These are phyloP conservation scores for Phaeoacremonium minimum DNA, from an alignment of 2,329 filamentous ascomycete species.

Conservation along the genomic window DNA sequence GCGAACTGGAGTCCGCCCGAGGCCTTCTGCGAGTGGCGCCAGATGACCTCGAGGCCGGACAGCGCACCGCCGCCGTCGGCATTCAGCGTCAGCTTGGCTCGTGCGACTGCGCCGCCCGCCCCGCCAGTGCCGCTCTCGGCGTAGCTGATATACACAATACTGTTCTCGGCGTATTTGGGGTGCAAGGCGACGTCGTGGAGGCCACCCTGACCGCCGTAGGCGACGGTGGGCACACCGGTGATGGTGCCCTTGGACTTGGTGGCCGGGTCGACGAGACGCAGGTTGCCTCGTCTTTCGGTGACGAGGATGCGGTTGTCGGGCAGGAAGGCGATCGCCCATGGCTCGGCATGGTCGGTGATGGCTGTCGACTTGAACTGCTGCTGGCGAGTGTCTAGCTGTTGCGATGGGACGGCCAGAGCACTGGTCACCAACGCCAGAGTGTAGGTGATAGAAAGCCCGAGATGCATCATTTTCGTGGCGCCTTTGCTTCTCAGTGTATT, in stretches of 20 bases:
- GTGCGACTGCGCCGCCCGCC: constrained; percentile 22
- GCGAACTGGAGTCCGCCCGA: constrained; percentile 22
- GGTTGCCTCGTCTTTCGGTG: constrained; percentile 23
- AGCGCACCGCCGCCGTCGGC: constrained; percentile 22
- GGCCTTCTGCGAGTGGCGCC: constrained; percentile 23
- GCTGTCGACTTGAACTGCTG: constrained; percentile 16
- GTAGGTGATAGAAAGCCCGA: constrained; percentile 21
- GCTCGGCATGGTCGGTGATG: constrained; percentile 17
- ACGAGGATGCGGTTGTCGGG: constrained; percentile 24
- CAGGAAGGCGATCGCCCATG: constrained; percentile 25
- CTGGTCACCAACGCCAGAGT: constrained; percentile 20
- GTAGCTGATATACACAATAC: constrained; percentile 25
- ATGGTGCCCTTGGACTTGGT: constrained; percentile 20
- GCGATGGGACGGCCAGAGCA: constrained; percentile 20
- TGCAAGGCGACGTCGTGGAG: constrained; percentile 26
- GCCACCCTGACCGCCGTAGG: constrained; percentile 25
- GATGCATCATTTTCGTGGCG: constrained; percentile 18
- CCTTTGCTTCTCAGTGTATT: constrained; percentile 17
- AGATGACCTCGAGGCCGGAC: constrained; percentile 22
- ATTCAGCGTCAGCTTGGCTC: constrained; percentile 22
- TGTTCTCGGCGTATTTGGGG: constrained; percentile 24
- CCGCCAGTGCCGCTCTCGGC: constrained; percentile 19
- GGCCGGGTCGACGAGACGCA: constrained; percentile 21
- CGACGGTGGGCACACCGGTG: constrained; percentile 24
- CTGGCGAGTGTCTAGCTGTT: constrained; percentile 20